Evolutionary conservation across 2,329 filamentous ascomycete species (phyloP).

Genomic region (Pezicula rhizophila): DNA sequence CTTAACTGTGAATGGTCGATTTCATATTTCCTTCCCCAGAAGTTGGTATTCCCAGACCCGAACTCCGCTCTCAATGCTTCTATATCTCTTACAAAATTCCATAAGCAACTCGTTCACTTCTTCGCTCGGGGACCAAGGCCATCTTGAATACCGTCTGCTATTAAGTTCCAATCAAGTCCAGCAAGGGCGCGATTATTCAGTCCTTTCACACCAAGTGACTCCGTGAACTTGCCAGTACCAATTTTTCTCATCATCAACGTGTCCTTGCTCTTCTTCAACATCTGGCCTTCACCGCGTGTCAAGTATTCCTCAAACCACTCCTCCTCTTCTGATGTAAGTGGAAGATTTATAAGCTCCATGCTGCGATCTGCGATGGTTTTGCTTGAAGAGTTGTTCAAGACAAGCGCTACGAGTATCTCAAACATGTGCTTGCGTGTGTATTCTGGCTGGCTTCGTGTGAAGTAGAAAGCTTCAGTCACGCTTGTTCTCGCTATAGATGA

Average conservation of each 20-base stretch:
- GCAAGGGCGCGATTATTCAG: conserved; percentile 15
- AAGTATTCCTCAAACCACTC: conserved; percentile 68
- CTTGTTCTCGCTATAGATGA: conserved; percentile 60
- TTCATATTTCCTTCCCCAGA: not conserved
- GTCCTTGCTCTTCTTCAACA: conserved; percentile 60
- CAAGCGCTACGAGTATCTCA: conserved; percentile 55
- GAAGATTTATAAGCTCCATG: conserved; percentile 65
- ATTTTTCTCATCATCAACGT: conserved; percentile 70
- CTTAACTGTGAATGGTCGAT: too few species aligned
- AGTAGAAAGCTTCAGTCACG: conserved; percentile 68
- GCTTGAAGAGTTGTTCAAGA: conserved; percentile 37
- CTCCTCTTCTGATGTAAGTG: conserved; percentile 67
- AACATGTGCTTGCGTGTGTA: conserved; percentile 59
- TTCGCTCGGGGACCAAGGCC: conserved; percentile 22
- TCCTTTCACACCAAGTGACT: conserved; percentile 39
- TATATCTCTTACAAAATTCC: not conserved
- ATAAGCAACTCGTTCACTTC: not conserved
- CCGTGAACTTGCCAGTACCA: conserved; percentile 54
- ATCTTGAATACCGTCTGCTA: conserved; percentile 21
- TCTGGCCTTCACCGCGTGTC: conserved; percentile 56
- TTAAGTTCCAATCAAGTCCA: conserved; percentile 23
- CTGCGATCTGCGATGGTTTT: conserved; percentile 47
- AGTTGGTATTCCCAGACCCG: not conserved
- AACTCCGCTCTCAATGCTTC: not conserved
- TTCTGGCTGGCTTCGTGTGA: conserved; percentile 60